Base-by-base conservation (phyloP, 331 rosid genomes). In the Cydonia oblonga region DNA sequence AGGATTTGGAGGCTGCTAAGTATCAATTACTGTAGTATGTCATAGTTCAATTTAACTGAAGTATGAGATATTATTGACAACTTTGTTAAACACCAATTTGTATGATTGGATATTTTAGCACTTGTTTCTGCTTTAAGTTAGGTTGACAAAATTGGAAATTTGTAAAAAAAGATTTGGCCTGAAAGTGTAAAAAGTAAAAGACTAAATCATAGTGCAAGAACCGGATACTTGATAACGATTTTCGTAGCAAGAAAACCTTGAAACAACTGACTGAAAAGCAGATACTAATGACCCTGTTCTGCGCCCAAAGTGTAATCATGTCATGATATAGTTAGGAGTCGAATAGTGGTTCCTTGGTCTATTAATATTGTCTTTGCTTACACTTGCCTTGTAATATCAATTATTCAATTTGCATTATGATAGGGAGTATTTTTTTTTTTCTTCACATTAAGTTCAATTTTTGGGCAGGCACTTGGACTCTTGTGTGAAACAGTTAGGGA, bases 391-490 rank as follows among this genome's bases (percentile, higher is more conserved):
- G 57, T 28, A 5, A 52, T 33, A 20, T 9, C 42, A 35, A 35
- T 35, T 9, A 35, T 35, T n/a, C 64, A 73, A 62, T 57, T 23
- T 69, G 63, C 62, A 18, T 71, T 30, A 18, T 22, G 33, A 61
- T 15, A 33, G 74, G 30, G 9, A n/a, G 6, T 18, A 16, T 75
- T 32, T 8, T 32, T 61, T 71, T 32, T 11, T 33, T 61, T 71
- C n/a, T 23, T 59, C 13, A 53, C 61, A 46, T n/a, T 6, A 11
- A 72, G 13, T 68, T 71, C 46, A 60, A 64, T 67, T 71, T 79
- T 81, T 72, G 56, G 42, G 82, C 88, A 93, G 98, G 98, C 92
- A 84, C 95, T 93, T 79, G 90, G 84, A 72, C 83, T 89, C 66
- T 59, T 93, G 54, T 86, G 95, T 67, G 97, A 87, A 80, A 81